Conservation (phyloP, 1,139 yeast genomes). For the Sugiyamaella xylanicola region DNA sequence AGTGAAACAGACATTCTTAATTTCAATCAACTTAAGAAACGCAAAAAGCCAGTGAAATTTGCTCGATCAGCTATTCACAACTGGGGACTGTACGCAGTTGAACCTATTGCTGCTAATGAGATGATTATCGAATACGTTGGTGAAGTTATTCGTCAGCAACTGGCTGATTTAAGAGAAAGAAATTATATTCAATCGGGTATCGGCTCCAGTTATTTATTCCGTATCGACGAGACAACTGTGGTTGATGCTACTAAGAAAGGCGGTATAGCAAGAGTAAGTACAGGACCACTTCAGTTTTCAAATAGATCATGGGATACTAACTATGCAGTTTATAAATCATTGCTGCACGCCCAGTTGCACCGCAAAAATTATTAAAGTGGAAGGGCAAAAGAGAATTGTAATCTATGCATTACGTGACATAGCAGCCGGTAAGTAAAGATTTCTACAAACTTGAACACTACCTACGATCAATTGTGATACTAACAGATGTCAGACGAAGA, state of each 20-base stretch:
- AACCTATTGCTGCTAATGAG: constrained; percentile 90
- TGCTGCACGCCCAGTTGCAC: constrained; percentile 98
- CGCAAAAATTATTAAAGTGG: constrained; percentile 93
- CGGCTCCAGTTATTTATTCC: constrained; percentile 89
- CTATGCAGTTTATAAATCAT: constrained; percentile 73
- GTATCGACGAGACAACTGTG: constrained; percentile 92
- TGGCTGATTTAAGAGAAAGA: constrained; percentile 90
- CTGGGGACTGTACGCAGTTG: constrained; percentile 96
- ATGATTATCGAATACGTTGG: constrained; percentile 99
- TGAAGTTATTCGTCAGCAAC: constrained; percentile 89
- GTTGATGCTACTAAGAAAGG: constrained; percentile 98
- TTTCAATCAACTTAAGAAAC: constrained; percentile 75
- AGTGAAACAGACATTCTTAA: constrained; percentile 80
- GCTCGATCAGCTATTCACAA: constrained; percentile 96
- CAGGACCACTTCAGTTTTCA: neutral
- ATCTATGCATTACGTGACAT: constrained; percentile 91
- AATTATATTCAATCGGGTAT: constrained; percentile 87
- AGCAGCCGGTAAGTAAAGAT: constrained; percentile 56
- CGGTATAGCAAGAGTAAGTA: constrained; percentile 71
- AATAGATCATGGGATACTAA: constrained; percentile 1
- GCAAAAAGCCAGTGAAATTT: constrained; percentile 92
- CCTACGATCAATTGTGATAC: neutral
- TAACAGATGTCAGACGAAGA: constrained; percentile 56
- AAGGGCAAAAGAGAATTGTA: constrained; percentile 90
- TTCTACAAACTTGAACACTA: neutral